Base-by-base conservation (phyloP, 2,329 filamentous ascomycete species). In the Monilinia polystroma region DNA sequence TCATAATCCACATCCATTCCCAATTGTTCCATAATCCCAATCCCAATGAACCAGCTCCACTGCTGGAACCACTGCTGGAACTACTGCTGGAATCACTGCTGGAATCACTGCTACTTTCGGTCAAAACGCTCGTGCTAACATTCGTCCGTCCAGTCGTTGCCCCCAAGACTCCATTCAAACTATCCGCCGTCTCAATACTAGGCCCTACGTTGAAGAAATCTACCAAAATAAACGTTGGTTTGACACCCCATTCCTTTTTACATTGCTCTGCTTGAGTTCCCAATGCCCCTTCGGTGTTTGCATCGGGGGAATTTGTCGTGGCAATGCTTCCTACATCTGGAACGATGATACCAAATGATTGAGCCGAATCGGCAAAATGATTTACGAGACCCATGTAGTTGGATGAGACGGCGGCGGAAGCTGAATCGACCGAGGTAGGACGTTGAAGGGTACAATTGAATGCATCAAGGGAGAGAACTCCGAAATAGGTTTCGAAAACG, bases 131-230 rank as follows among this genome's bases (percentile, higher is more conserved):
- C 4, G 72, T 73, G 26, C 66, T 71, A 2, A 75, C 69, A 52
- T 16, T 68, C 14, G 72, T 74, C 11, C 74, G 66, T 7, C 74
- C 74, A 0, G 66, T 69, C 1, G 69, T 64, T 29, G 16, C 23
- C 6, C 64, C 70, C 2, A 74, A 78, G 66, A 87, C 78, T 11
- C 79, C 80, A 76, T 94, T 94, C 73, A 92, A 77, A 56, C 73
- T 77, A 77, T 95, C 91, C 2, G 90, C 88, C 0, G 88, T 87
- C 8, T 82, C 80, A 65, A 95, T 85, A 43, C 90, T 85, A 0
- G 89, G 86, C 0, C 89, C 91, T 68, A 87, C 82, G 76, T 91
- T 88, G 77, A 88, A 93, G 77, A 92, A 94, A 77, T 96, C 91
- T 1, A 94, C 90, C 12, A 95, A 82, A 26, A 92, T 83, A 72